phyloP scores from a whole-genome alignment of 768 basidiomycete species.

The Mycena vitilis region DNA sequence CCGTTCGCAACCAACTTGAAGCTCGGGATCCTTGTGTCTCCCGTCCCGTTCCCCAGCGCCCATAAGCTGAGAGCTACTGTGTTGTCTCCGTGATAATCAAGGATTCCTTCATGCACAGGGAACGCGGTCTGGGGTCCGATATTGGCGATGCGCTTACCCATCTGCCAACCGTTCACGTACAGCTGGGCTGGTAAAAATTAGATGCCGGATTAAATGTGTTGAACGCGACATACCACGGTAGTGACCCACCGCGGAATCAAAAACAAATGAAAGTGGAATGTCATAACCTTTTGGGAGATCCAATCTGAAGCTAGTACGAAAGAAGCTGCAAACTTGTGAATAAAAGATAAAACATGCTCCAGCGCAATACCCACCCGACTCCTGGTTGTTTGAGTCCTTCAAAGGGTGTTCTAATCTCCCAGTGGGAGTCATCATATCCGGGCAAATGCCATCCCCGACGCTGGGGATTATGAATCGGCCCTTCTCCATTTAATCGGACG shows the following conservation, averaged over 20 bases:
- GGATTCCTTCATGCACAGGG: conserved; percentile 33
- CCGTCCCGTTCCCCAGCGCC: conserved; percentile 31
- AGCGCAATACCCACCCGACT: conserved; percentile 22
- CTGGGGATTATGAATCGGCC: not conserved
- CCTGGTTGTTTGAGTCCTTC: conserved; percentile 59
- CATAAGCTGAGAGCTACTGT: conserved; percentile 33
- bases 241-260: conserved; percentile 57
- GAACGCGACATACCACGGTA: conserved; percentile 48
- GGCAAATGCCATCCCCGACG: conserved; percentile 63
- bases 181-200: conserved; percentile 39
- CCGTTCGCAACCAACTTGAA: conserved; percentile 31
- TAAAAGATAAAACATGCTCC: not conserved
- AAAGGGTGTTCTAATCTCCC: conserved; percentile 52
- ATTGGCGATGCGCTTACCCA: conserved; percentile 64
- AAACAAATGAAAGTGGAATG: conserved; percentile 62
- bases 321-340: conserved; percentile 54
- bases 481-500: not conserved
- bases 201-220: conserved; percentile 34
- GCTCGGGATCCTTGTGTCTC: conserved; percentile 29
- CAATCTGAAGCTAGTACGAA: conserved; percentile 64
- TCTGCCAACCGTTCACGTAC: conserved; percentile 74
- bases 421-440: conserved; percentile 62
- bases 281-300: conserved; percentile 58
- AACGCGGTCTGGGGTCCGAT: conserved; percentile 47
- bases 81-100: conserved; percentile 27